These are phyloP conservation scores for Quillaja saponaria DNA, from an alignment of 306 rosid species.

Conservation along the genomic window DNA sequence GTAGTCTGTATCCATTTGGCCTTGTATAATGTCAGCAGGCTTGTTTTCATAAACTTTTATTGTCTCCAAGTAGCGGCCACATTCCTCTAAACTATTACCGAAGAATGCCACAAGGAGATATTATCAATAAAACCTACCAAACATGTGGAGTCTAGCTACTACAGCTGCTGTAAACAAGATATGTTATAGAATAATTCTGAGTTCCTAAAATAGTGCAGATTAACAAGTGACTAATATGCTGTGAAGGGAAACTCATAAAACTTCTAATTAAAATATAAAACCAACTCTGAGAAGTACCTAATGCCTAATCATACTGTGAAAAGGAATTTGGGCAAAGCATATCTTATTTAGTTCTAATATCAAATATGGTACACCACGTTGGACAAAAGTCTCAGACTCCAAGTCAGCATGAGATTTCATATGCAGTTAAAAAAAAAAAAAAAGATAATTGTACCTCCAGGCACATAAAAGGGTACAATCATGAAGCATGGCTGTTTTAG, in stretches of 20 bases:
- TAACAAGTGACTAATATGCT: no score
- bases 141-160: conserved; percentile 27
- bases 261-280: no score
- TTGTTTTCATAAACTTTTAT: conserved; percentile 93
- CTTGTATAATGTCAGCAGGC: conserved; percentile 96
- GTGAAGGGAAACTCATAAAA: no score
- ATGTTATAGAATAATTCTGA: conserved; percentile 12
- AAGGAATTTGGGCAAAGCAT: no score
- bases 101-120: conserved; percentile 4
- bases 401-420: conserved; percentile 7
- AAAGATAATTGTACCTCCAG: conserved; percentile 69
- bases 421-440: conserved; percentile 25
- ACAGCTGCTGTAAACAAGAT: conserved; percentile 20
- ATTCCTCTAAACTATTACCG: conserved; percentile 80
- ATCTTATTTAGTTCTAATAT: no score
- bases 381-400: conserved; percentile 7
- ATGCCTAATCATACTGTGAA: no score
- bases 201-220: conserved; percentile 1
- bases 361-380: no score
- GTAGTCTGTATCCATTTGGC: conserved; percentile 96
- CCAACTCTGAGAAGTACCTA: no score
- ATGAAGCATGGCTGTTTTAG: conserved; percentile 94
- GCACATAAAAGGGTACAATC: conserved; percentile 89
- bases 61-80: conserved; percentile 97
- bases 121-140: conserved; percentile 13